These are phyloP conservation scores for Pelargonium australe DNA, from an alignment of 441 rosid genomes.

Conservation along the genomic window DNA sequence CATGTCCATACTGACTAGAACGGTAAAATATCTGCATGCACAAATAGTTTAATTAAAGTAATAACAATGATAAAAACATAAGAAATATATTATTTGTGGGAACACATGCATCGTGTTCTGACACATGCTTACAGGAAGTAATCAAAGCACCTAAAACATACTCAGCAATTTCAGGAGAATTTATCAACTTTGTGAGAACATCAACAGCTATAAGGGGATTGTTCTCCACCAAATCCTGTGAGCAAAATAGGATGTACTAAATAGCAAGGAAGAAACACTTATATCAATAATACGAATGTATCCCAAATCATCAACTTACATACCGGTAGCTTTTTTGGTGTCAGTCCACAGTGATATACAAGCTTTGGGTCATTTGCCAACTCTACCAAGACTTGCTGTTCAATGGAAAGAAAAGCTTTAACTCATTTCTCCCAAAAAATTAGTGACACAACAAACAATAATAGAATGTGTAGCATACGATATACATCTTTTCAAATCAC, in stretches of 20 bases:
- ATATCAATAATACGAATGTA: conserved; percentile 3
- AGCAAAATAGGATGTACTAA: conserved; percentile 22
- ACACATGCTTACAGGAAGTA: not conserved
- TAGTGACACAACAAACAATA: conserved; percentile 2
- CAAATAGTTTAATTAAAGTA: conserved; percentile 7
- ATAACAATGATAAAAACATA: not conserved
- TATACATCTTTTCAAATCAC: not conserved
- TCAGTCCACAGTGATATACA: conserved; percentile 84
- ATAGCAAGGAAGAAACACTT: conserved; percentile 17
- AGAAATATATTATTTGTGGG: not conserved
- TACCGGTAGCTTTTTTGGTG: conserved; percentile 88
- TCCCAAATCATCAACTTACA: conserved; percentile 24
- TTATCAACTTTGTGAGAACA: conserved; percentile 77
- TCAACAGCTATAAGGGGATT: conserved; percentile 93
- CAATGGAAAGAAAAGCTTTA: conserved; percentile 14
- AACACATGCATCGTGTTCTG: conserved; percentile 3
- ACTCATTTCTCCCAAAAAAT: conserved; percentile 17
- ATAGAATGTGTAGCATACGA: not conserved
- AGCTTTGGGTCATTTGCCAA: conserved; percentile 81
- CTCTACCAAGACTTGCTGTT: conserved; percentile 64
- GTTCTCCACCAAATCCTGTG: conserved; percentile 90
- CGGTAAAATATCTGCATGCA: conserved; percentile 65
- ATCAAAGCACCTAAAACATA: conserved; percentile 36
- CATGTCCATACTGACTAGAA: conserved; percentile 93
- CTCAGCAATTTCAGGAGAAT: conserved; percentile 80